Percentiles rank a stretch among this genome's conserved stretches.
Evolutionary conservation across 441 rosid species (phyloP).

Genomic region (Syzygium malaccense): DNA sequence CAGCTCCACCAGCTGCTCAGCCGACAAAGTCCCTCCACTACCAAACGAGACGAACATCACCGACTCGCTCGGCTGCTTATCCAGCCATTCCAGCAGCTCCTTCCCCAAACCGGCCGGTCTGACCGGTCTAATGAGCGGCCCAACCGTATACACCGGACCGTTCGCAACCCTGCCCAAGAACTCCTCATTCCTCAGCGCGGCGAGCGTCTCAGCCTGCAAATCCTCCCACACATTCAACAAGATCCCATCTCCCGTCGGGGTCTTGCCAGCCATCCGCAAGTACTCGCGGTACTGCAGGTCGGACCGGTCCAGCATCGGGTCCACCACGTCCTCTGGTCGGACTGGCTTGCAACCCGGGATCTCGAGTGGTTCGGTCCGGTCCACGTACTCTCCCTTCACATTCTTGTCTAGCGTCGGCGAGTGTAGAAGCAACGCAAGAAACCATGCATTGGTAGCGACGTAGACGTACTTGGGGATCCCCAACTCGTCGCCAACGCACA

Average conservation of each 20-base stretch:
- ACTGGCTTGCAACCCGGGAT: constrained; percentile 52
- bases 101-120: background rate
- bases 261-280: constrained; percentile 6
- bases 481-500: constrained; percentile 35
- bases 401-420: constrained; percentile 30
- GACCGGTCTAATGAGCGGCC: background rate
- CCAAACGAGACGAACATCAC: background rate
- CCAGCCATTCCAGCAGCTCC: background rate
- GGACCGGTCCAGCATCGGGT: constrained; percentile 23
- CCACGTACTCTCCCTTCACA: constrained; percentile 26
- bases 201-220: constrained; percentile 11
- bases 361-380: constrained; percentile 19
- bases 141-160: background rate
- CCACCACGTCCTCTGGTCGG: constrained; percentile 25
- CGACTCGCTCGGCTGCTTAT: background rate
- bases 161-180: background rate
- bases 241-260: constrained; percentile 20
- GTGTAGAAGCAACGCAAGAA: constrained; percentile 22
- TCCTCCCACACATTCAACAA: constrained; percentile 35
- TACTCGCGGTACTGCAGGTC: constrained; percentile 20
- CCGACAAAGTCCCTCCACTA: background rate
- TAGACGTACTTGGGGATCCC: constrained; percentile 31
- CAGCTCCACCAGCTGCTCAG: background rate
- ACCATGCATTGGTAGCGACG: constrained; percentile 37
- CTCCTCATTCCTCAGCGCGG: background rate